Evolutionary conservation across 2,329 filamentous ascomycete species (phyloP).

Genomic region (Aspergillus sp.): DNA sequence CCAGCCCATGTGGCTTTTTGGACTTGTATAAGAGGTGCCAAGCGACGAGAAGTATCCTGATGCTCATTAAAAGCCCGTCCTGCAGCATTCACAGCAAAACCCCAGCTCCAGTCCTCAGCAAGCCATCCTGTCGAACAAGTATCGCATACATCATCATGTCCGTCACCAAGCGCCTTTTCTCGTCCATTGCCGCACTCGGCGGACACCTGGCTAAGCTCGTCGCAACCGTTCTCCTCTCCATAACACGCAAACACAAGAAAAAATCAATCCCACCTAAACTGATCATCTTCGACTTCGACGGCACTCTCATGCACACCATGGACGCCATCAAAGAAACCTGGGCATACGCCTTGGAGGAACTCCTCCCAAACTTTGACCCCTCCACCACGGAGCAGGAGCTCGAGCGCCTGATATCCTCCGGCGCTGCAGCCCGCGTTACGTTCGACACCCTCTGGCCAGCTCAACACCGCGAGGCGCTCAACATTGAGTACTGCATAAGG

Average conservation of each 20-base stretch:
- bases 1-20: too few species aligned
- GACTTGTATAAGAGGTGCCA: too few species aligned
- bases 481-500: slow-evolving; percentile 16
- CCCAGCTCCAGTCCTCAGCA: too few species aligned
- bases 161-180: too few species aligned
- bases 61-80: too few species aligned
- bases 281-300: slow-evolving; percentile 20
- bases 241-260: not conserved
- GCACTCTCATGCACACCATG: slow-evolving; percentile 19
- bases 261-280: slow-evolving; percentile 5
- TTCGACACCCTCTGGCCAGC: slow-evolving; percentile 11
- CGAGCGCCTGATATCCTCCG: slow-evolving; percentile 11
- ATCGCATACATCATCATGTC: too few species aligned
- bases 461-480: slow-evolving; percentile 2
- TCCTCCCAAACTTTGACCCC: slow-evolving; percentile 6
- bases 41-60: too few species aligned
- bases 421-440: slow-evolving; percentile 9
- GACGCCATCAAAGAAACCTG: slow-evolving; percentile 14
- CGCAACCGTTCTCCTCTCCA: not conserved
- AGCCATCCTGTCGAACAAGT: too few species aligned
- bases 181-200: too few species aligned
- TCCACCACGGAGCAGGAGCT: not conserved
- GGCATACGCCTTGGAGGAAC: slow-evolving; percentile 9
- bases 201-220: too few species aligned
- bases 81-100: too few species aligned